Conservation (phyloP, 352 stramenopile genomes). For the Phytophthora tentaculata region DNA sequence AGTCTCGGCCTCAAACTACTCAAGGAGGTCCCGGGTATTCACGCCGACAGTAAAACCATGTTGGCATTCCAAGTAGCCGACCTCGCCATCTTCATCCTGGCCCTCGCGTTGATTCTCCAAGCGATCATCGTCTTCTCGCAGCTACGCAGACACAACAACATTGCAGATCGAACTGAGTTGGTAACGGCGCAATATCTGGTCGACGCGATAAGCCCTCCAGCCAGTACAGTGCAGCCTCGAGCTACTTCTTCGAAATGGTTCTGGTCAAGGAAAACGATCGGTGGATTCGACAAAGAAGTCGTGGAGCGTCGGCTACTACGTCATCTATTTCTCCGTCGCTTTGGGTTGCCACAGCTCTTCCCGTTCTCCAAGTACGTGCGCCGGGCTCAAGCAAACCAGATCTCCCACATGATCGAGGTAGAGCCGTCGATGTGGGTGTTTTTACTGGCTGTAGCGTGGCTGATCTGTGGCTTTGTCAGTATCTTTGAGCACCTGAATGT, state of each 20-base stretch:
- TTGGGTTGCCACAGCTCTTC: slow-evolving; percentile 53
- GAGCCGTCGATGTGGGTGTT: slow-evolving; percentile 67
- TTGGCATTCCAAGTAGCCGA: slow-evolving; percentile 59
- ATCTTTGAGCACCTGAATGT: slow-evolving; percentile 17
- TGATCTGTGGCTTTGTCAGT: slow-evolving; percentile 31
- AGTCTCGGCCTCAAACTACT: slow-evolving; percentile 54
- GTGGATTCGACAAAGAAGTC: slow-evolving; percentile 22
- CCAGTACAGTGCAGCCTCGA: background rate
- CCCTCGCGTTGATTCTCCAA: slow-evolving; percentile 56
- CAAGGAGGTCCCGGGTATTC: slow-evolving; percentile 40
- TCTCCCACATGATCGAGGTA: slow-evolving; percentile 80
- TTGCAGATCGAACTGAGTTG: slow-evolving; percentile 48
- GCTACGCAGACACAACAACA: slow-evolving; percentile 42
- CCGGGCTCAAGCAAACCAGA: slow-evolving; percentile 74
- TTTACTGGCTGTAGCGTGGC: slow-evolving; percentile 50
- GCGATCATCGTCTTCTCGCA: slow-evolving; percentile 51
- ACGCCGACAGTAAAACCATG: slow-evolving; percentile 40
- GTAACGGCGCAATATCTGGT: slow-evolving; percentile 46
- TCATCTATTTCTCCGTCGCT: slow-evolving; percentile 48
- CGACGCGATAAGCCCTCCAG: slow-evolving; percentile 13
- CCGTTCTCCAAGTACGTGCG: slow-evolving; percentile 81
- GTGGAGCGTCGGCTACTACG: slow-evolving; percentile 48
- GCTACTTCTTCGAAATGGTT: slow-evolving; percentile 4
- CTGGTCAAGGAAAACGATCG: background rate
- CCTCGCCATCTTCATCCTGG: slow-evolving; percentile 57